phyloP scores from a whole-genome alignment of 345 rosid species.

The Ceriops zippeliana region DNA sequence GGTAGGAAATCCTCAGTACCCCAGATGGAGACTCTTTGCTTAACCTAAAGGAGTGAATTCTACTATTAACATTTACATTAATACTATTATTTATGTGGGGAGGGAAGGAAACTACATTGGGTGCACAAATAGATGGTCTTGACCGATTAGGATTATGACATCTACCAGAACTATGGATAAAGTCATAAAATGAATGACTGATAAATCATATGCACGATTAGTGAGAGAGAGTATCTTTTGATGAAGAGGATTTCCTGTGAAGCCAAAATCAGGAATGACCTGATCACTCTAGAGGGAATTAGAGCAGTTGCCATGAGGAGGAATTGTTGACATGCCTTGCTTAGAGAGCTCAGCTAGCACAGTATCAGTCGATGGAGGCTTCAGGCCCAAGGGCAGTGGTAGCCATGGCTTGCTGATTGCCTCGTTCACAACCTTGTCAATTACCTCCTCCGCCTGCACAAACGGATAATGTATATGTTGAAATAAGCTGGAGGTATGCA shows the following conservation, averaged over 20 bases:
- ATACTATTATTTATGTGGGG: too few species aligned
- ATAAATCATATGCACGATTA: too few species aligned
- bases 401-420: constrained; percentile 90
- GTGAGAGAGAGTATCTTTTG: too few species aligned
- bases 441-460: constrained; percentile 70
- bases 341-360: constrained; percentile 82
- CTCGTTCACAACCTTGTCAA: constrained; percentile 79
- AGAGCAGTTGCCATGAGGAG: constrained; percentile 39
- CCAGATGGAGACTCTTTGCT: neutral
- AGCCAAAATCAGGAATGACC: neutral
- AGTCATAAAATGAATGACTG: too few species aligned
- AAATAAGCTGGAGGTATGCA: too few species aligned
- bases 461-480: neutral
- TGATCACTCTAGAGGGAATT: constrained; percentile 23
- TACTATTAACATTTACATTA: too few species aligned
- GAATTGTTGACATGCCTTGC: constrained; percentile 73
- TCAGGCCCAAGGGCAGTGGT: constrained; percentile 83
- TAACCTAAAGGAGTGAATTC: too few species aligned
- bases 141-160: too few species aligned
- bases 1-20: neutral
- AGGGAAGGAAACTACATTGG: too few species aligned
- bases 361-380: constrained; percentile 77
- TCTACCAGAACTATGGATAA: too few species aligned
- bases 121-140: too few species aligned
- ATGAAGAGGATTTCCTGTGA: too few species aligned